Evolutionary conservation across 768 basidiomycete genomes (phyloP).

Genomic region (Neoboletus subvelutipes): DNA sequence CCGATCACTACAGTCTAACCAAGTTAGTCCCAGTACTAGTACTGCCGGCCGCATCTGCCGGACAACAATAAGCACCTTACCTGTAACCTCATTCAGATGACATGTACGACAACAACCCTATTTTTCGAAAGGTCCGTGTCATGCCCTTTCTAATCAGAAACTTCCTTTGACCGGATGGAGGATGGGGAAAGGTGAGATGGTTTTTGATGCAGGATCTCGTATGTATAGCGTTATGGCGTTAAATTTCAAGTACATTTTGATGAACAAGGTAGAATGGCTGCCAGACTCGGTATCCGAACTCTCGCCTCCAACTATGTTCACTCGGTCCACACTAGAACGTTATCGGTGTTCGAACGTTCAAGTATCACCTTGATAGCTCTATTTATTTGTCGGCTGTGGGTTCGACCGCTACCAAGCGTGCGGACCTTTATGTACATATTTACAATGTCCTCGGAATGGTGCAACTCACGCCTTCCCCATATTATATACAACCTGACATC

Average conservation of each 20-base stretch:
- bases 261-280: neutral
- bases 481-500: neutral
- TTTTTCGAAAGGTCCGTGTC: neutral
- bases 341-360: neutral
- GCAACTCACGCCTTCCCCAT: neutral
- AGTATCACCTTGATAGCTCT: neutral
- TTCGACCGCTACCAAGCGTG: neutral
- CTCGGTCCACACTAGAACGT: no score
- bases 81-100: neutral
- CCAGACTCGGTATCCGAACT: neutral
- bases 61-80: neutral
- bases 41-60: neutral
- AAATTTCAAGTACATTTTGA: neutral
- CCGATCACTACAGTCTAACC: slow-evolving; percentile 5
- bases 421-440: neutral
- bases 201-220: neutral
- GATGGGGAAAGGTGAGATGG: neutral
- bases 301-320: neutral
- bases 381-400: neutral
- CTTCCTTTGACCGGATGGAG: neutral
- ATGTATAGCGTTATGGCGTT: neutral
- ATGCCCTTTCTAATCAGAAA: neutral
- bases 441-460: neutral
- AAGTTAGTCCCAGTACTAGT: neutral
- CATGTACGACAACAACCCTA: neutral